Evolutionary conservation across 2,329 filamentous ascomycete species (phyloP).

Genomic region (Chaetomium sp.): DNA sequence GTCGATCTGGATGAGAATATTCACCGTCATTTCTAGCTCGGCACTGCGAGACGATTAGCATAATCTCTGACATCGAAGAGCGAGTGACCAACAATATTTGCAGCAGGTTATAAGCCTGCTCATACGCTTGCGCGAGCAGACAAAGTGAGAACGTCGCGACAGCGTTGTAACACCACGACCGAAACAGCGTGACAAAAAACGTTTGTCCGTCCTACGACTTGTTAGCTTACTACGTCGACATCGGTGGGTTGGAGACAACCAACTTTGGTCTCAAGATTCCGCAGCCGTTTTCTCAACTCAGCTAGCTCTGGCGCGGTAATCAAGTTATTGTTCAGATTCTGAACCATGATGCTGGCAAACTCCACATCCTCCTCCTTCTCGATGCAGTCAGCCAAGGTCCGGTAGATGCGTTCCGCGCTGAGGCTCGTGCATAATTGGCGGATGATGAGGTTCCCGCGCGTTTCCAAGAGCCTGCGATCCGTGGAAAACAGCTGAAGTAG

Average conservation of each 20-base stretch:
- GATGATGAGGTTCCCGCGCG: conserved; percentile 91
- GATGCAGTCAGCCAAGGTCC: conserved; percentile 90
- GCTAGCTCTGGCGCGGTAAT: conserved; percentile 93
- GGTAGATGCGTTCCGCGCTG: conserved; percentile 90
- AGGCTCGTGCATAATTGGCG: conserved; percentile 88
- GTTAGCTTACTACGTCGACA: conserved; percentile 4
- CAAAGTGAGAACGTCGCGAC: conserved; percentile 96
- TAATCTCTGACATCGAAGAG: neutral
- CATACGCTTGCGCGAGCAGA: conserved; percentile 91
- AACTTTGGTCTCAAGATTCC: conserved; percentile 83
- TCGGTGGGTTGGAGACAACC: neutral
- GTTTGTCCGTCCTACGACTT: conserved; percentile 72
- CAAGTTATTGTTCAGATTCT: conserved; percentile 97
- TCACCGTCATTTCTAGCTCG: conserved; percentile 97
- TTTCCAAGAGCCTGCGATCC: conserved; percentile 83
- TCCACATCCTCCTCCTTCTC: conserved; percentile 98
- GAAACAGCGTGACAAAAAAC: conserved; percentile 89
- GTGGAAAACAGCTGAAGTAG: conserved; percentile 92
- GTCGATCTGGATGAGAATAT: conserved; percentile 97
- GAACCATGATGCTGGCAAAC: conserved; percentile 99
- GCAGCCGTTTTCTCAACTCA: conserved; percentile 80
- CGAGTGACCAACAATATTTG: conserved; percentile 69
- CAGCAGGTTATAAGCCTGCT: conserved; percentile 91
- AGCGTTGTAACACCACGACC: conserved; percentile 97
- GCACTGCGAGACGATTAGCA: conserved; percentile 50